These are phyloP conservation scores for Takashimella tepidaria DNA, from an alignment of 1,284 basidiomycete species.

Conservation along the genomic window DNA sequence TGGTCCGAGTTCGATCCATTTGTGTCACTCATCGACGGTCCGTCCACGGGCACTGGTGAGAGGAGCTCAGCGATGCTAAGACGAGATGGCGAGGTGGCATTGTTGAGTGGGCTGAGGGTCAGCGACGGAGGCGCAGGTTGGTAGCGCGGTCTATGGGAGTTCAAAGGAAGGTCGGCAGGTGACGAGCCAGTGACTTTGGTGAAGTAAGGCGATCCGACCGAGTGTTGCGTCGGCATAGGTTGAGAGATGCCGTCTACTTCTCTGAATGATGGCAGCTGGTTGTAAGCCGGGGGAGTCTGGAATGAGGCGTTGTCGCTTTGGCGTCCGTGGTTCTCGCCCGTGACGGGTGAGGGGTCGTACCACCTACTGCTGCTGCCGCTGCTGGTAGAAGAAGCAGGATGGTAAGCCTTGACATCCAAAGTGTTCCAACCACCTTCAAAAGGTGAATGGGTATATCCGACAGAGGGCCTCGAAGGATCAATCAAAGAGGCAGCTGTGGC, in stretches of 20 bases:
- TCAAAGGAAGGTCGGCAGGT: not conserved
- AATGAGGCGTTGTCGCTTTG: not conserved
- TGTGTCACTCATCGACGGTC: not conserved
- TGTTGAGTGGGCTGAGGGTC: slow-evolving; percentile 1
- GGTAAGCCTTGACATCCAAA: not conserved
- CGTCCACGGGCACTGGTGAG: slow-evolving; percentile 7
- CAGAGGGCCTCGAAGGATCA: not conserved
- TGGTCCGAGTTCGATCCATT: not conserved
- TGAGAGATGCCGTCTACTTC: not conserved
- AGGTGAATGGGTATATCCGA: not conserved
- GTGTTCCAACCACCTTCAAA: not conserved
- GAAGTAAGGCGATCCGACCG: not conserved
- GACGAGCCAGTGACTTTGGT: not conserved
- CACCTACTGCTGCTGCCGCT: not conserved
- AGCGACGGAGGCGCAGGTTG: not conserved
- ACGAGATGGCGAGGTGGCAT: not conserved
- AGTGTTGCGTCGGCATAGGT: not conserved
- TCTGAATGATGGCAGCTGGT: not conserved
- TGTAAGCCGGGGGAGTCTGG: not conserved
- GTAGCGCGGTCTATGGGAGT: not conserved
- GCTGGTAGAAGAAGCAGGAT: too few species aligned
- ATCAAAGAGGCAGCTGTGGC: slow-evolving; percentile 6
- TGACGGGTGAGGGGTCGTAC: not conserved
- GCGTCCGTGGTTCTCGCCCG: not conserved
- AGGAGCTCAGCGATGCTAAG: slow-evolving; percentile 12